Percentiles rank a stretch among this genome's conserved stretches.
These are phyloP conservation scores for Rhynchosporium graminicola DNA, from an alignment of 2,329 filamentous ascomycete species.

Conservation along the genomic window DNA sequence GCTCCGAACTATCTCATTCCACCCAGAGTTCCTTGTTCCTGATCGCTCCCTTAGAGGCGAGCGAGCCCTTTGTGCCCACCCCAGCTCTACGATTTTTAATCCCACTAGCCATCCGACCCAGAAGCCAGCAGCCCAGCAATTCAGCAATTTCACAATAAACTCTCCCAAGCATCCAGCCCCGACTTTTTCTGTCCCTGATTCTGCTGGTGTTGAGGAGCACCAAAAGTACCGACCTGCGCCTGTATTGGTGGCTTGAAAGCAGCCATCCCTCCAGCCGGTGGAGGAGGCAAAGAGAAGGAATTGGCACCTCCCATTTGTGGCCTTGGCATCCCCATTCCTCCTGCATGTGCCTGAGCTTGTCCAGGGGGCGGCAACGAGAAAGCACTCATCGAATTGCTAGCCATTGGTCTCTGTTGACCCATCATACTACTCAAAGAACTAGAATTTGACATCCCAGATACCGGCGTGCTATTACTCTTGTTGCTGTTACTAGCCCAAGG, in stretches of 20 bases:
- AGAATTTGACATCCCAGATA: slow-evolving; percentile 44
- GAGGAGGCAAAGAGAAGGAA: slow-evolving; percentile 47
- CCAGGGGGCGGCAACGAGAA: slow-evolving; percentile 56
- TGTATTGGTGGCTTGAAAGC: slow-evolving; percentile 27
- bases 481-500: slow-evolving; percentile 49
- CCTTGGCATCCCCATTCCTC: not conserved
- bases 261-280: slow-evolving; percentile 26
- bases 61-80: too few relatives aligned
- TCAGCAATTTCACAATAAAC: slow-evolving; percentile 46
- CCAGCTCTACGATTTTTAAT: too few relatives aligned
- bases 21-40: too few relatives aligned
- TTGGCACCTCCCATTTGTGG: slow-evolving; percentile 7
- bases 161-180: slow-evolving; percentile 58
- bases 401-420: slow-evolving; percentile 43
- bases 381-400: slow-evolving; percentile 45
- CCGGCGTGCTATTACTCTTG: slow-evolving; percentile 33
- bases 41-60: too few relatives aligned
- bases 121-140: too few relatives aligned
- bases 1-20: too few relatives aligned
- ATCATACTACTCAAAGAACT: slow-evolving; percentile 49
- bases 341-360: slow-evolving; percentile 10
- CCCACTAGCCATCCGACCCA: too few relatives aligned
- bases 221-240: slow-evolving; percentile 35
- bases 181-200: slow-evolving; percentile 38
- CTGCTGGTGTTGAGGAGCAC: slow-evolving; percentile 39